Evolutionary conservation across 352 stramenopile species (phyloP).

Genomic region (Phytophthora pinifolia): DNA sequence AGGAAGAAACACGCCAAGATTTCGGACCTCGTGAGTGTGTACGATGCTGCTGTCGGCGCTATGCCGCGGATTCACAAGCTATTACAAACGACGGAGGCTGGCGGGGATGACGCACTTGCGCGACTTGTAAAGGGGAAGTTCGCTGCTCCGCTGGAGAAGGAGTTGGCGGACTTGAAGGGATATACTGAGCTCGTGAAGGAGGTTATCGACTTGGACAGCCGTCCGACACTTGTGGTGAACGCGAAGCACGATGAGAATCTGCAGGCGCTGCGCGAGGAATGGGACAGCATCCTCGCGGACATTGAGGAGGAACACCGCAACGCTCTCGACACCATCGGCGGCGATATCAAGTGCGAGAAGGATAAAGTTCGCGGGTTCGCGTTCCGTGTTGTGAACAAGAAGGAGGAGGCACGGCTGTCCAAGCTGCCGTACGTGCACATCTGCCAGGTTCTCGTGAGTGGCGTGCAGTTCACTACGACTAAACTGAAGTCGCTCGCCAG

Average conservation of each 20-base stretch:
- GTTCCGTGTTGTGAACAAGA: conserved; percentile 94
- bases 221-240: conserved; percentile 78
- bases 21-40: conserved; percentile 78
- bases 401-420: conserved; percentile 91
- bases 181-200: conserved; percentile 80
- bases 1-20: conserved; percentile 78
- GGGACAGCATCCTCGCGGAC: conserved; percentile 64
- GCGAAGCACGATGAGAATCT: conserved; percentile 86
- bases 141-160: conserved; percentile 47
- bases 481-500: conserved; percentile 86
- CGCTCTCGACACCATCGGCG: conserved; percentile 62
- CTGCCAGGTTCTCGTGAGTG: conserved; percentile 96
- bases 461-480: conserved; percentile 97
- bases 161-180: conserved; percentile 59
- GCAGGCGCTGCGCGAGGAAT: conserved; percentile 66
- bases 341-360: conserved; percentile 92
- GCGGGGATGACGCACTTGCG: conserved; percentile 33
- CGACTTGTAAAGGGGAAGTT: conserved; percentile 53
- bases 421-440: conserved; percentile 89
- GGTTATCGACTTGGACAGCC: conserved; percentile 83
- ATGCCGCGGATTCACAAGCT: conserved; percentile 68
- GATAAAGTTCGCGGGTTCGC: conserved; percentile 91
- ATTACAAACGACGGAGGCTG: conserved; percentile 33
- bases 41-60: conserved; percentile 70
- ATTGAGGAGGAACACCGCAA: conserved; percentile 86